These are phyloP conservation scores for Xylaria sp. DNA, from an alignment of 2,329 filamentous ascomycete species.

Conservation along the genomic window DNA sequence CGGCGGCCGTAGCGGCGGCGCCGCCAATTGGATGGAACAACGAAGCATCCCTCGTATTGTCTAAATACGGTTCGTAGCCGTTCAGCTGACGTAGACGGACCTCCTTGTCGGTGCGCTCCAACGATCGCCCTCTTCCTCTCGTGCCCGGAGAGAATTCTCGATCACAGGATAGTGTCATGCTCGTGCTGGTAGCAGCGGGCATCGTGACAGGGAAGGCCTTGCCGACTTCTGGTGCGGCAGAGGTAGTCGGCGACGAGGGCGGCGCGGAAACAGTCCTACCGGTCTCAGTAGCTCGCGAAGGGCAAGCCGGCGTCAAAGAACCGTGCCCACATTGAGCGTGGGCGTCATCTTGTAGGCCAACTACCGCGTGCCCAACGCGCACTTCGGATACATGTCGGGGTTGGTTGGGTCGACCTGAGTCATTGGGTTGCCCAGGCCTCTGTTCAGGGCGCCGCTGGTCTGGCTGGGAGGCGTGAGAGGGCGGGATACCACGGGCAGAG, in stretches of 20 bases:
- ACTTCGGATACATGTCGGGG: slow-evolving; percentile 26
- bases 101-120: slow-evolving; percentile 48
- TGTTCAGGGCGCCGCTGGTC: slow-evolving; percentile 32
- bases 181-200: slow-evolving; percentile 39
- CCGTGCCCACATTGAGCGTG: slow-evolving; percentile 40
- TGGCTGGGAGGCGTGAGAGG: slow-evolving; percentile 30
- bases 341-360: slow-evolving; percentile 40
- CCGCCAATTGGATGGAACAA: slow-evolving; percentile 30
- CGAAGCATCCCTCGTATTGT: slow-evolving; percentile 40
- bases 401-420: slow-evolving; percentile 24
- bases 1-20: slow-evolving; percentile 1
- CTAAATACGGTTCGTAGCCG: slow-evolving; percentile 25
- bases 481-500: slow-evolving; percentile 57
- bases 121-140: slow-evolving; percentile 42
- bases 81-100: slow-evolving; percentile 39
- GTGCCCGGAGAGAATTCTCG: slow-evolving; percentile 38
- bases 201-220: slow-evolving; percentile 30
- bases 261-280: slow-evolving; percentile 37
- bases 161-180: slow-evolving; percentile 40
- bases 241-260: slow-evolving; percentile 27
- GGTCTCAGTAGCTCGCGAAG: slow-evolving; percentile 38
- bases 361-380: slow-evolving; percentile 20
- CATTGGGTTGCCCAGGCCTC: slow-evolving; percentile 25
- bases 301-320: slow-evolving; percentile 42
- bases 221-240: slow-evolving; percentile 21